Base-by-base conservation (phyloP, 805 yeast species). In the Saturnispora serradocipensis region DNA sequence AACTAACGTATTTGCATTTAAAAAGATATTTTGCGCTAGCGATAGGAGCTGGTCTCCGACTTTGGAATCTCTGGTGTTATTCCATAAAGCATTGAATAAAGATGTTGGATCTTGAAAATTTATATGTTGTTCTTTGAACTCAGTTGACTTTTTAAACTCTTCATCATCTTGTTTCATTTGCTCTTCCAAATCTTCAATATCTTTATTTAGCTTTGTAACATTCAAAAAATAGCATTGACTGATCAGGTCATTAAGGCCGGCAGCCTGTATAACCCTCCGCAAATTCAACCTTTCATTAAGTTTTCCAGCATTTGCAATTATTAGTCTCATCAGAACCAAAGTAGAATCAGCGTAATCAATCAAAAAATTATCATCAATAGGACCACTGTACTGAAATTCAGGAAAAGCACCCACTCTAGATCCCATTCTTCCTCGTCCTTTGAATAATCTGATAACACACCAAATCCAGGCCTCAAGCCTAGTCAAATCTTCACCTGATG, bases 331-430 rank as follows among this genome's bases (percentile, higher is more conserved):
- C 54, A 78, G 67, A 45, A 78, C 64, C 70, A 77, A 67, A 1
- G 81, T 74, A 15, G 79, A 71, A 42, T 76, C 64, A 40, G 78
- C 75, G 58, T 77, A 78, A 50, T 78, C 81, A 54, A 77, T 68
- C 25, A 88, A 68, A 51, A 81, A 78, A 50, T 74, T 75, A 61
- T 86, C 91, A 25, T 80, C 75, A 47, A 74, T 74, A 32, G 76
- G 71, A 0, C 81, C 78, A 2, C 73, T 70, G 6, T 75, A 65
- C 53, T 80, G 82, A 50, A 81, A 75, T 58, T 91, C 97, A 9
- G 84, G 93, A 53, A 88, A 83, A 0, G 97, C 96, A 2, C 97
- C 97, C 8, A 91, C 98, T 60, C 84, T 67, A 0, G 97, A 87
- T 10, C 97, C 96, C 76, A 86, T 75, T 59, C 81, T 84, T 7